These are phyloP conservation scores for Fusarium sp. DNA, from an alignment of 2,329 filamentous ascomycete genomes.

Conservation along the genomic window DNA sequence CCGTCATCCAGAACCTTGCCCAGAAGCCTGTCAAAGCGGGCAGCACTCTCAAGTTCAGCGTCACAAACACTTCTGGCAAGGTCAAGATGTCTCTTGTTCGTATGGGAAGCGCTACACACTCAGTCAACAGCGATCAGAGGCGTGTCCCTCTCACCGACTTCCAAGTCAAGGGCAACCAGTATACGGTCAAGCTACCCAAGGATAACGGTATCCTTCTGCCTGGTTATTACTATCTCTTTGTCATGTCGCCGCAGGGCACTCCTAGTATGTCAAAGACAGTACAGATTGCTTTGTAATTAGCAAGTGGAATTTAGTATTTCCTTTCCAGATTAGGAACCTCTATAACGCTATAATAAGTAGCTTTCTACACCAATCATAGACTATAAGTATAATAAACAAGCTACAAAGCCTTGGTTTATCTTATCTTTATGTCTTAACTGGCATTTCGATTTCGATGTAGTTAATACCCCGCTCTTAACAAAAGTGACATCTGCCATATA, in stretches of 20 bases:
- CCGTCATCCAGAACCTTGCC: slow-evolving; percentile 7
- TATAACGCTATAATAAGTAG: background rate
- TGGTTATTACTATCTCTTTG: slow-evolving; percentile 66
- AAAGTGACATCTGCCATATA: fast-evolving
- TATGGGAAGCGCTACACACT: slow-evolving; percentile 62
- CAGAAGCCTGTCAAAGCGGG: slow-evolving; percentile 33
- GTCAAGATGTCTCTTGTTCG: slow-evolving; percentile 57
- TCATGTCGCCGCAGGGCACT: slow-evolving; percentile 17
- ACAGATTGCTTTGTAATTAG: background rate
- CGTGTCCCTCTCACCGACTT: slow-evolving; percentile 56
- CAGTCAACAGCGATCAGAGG: slow-evolving; percentile 68
- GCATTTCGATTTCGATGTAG: background rate
- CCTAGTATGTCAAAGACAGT: slow-evolving; percentile 32
- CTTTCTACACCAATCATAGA: fast-evolving
- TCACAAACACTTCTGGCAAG: slow-evolving; percentile 32
- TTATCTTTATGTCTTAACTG: no score
- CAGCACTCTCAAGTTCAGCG: slow-evolving; percentile 35
- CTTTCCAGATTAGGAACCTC: fast-evolving
- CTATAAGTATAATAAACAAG: background rate
- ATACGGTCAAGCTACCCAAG: slow-evolving; percentile 54
- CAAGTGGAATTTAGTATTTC: no score
- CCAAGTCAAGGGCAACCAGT: slow-evolving; percentile 41
- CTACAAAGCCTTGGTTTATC: no score
- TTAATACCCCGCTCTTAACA: background rate
- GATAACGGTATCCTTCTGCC: slow-evolving; percentile 62